Percentiles rank a stretch among this genome's conserved stretches.
These are phyloP conservation scores for Ogataea chonburiensis DNA, from an alignment of 805 yeast species.

Conservation along the genomic window DNA sequence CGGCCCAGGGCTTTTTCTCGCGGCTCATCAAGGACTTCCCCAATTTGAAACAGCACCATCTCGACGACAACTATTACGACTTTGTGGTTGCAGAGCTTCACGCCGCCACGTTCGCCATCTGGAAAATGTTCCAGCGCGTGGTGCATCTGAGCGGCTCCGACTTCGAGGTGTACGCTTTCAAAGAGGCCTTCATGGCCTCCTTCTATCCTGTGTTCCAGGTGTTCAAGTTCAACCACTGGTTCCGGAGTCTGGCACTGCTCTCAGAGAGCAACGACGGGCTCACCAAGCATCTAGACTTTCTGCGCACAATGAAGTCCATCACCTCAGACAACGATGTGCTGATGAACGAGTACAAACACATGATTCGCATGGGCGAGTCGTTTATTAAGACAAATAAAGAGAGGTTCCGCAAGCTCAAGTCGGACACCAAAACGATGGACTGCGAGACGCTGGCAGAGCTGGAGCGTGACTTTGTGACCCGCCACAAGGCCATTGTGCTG, in stretches of 20 bases:
- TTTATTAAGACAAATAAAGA: slow-evolving; percentile 19
- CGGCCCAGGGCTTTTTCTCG: slow-evolving; percentile 9
- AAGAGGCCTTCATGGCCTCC: slow-evolving; percentile 9
- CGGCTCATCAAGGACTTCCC: slow-evolving; percentile 16
- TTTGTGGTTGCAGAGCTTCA: slow-evolving; percentile 16
- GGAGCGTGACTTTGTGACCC: slow-evolving; percentile 13
- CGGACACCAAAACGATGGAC: slow-evolving; percentile 9
- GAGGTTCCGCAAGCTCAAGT: slow-evolving; percentile 13
- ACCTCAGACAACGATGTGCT: slow-evolving; percentile 16
- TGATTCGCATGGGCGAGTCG: slow-evolving; percentile 21
- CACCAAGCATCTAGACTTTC: slow-evolving; percentile 16
- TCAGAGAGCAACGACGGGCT: slow-evolving; percentile 18
- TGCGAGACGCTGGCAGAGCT: slow-evolving; percentile 8
- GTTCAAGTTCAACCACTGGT: slow-evolving; percentile 25
- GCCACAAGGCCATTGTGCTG: slow-evolving; percentile 14
- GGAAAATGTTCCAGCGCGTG: slow-evolving; percentile 13
- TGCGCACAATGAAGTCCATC: slow-evolving; percentile 20
- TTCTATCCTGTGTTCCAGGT: slow-evolving; percentile 22
- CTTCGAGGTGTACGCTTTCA: slow-evolving; percentile 11
- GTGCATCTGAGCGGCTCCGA: slow-evolving; percentile 14
- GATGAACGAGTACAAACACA: slow-evolving; percentile 18
- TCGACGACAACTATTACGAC: slow-evolving; percentile 21
- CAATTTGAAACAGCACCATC: slow-evolving; percentile 18
- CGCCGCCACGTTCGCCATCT: slow-evolving; percentile 7
- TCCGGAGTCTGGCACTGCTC: slow-evolving; percentile 20